Evolutionary conservation across 1,284 basidiomycete species (phyloP), one percentile per base, ranked within the genome.

Genomic region (Heterobasidion annosum): DNA sequence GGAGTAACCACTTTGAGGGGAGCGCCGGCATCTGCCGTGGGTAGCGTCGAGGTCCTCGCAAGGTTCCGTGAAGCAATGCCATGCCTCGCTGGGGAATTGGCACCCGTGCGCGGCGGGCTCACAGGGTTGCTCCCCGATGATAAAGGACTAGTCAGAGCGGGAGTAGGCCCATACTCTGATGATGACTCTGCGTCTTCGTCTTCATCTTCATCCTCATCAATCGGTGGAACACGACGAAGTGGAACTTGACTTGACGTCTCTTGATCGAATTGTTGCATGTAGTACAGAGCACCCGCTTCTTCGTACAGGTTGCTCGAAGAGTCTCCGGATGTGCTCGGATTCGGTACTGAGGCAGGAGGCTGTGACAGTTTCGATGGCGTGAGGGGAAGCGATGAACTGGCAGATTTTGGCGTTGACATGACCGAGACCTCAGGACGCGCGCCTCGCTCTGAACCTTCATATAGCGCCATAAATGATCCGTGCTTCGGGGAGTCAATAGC

Each of bases 251-350:
- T 25, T 25, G 25, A 25, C 10, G 60, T 58, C 57, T 69, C 68
- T 53, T 70, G 67, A 19, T 78, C 74, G 49, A 77, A 65, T 58
- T 83, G 76, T 56, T 83, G 79, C 80, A 88, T 83, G 62, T 82
- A 85, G 67, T 78, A 86, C 51, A 88, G 64, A 8, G 83, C 84
- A 45, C 77, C 80, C 33, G 78, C 77, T 58, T 84, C 82, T 56
- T 77, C 74, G 53, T 75, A 71, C n/a, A 82, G 68, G 54, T 73
- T 73, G 52, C 72, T 40, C n/a, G 37, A 40, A 10, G n/a, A 19
- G 13, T 32, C 66, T 37, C 67, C 68, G 1, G 73, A 32, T 53
- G 56, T 37, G 35, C 32, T 35, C 19, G 18, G 34, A n/a, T 48
- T 54, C 25, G 51, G 13, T 33, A 42, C 47, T 9, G 44, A n/a